phyloP scores from a whole-genome alignment of 1,139 yeast genomes.

The Yamadazyma buinensis region DNA sequence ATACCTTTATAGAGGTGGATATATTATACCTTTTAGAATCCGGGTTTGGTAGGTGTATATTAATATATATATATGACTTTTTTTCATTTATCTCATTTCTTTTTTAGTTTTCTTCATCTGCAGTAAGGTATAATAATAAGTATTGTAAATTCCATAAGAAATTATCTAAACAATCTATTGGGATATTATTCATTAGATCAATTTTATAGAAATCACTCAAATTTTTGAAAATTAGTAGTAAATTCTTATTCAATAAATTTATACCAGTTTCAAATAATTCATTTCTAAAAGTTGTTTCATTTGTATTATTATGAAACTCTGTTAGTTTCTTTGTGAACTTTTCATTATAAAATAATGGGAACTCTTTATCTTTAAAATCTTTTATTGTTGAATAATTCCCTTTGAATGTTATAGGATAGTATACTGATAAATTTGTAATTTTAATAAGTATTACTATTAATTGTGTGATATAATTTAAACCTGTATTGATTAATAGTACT shows the following conservation, averaged over 20 bases:
- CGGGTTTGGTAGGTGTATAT: no score
- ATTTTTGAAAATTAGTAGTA: conserved; percentile 23
- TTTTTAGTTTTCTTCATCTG: no score
- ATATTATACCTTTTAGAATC: no score
- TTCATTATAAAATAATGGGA: conserved; percentile 26
- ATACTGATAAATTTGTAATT: conserved; percentile 24
- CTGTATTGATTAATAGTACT: conserved; percentile 30
- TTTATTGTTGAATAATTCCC: conserved; percentile 24
- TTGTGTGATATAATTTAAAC: conserved; percentile 28
- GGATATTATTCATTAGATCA: conserved; percentile 21
- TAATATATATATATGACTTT: no score
- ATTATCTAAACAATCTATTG: conserved; percentile 40
- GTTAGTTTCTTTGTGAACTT: conserved; percentile 18
- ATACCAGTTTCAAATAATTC: conserved; percentile 34
- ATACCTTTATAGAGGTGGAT: no score
- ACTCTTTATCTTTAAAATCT: conserved; percentile 20
- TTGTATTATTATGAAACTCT: conserved; percentile 8
- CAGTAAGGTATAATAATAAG: conserved; percentile 35
- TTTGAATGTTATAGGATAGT: conserved; percentile 23
- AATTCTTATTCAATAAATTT: conserved; percentile 29
- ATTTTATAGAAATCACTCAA: conserved; percentile 16
- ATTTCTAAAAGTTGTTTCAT: conserved; percentile 17
- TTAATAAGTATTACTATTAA: conserved; percentile 22
- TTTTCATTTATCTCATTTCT: no score
- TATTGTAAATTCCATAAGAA: conserved; percentile 43